phyloP scores from a whole-genome alignment of 2,329 filamentous ascomycete species.

The Cytospora schulzeri region DNA sequence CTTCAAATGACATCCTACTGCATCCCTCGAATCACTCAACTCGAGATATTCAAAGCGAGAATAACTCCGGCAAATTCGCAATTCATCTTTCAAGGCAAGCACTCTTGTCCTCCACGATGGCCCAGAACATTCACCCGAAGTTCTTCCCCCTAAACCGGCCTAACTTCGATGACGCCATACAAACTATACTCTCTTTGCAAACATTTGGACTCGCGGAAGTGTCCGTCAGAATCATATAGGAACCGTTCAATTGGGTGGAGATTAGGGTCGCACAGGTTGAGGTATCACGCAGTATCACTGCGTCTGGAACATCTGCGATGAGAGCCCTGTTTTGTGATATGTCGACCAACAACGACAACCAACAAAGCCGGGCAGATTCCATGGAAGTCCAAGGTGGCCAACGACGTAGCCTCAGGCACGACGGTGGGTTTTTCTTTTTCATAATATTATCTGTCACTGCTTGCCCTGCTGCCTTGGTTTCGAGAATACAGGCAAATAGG shows the following conservation, averaged over 20 bases:
- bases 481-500: background rate
- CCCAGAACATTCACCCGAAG: background rate
- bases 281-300: background rate
- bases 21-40: background rate
- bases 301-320: background rate
- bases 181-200: conserved; percentile 1
- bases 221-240: conserved; percentile 6
- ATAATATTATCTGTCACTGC: background rate
- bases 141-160: conserved; percentile 3
- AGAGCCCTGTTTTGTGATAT: background rate
- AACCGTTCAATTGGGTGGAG: conserved; percentile 20
- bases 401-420: background rate
- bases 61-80: background rate
- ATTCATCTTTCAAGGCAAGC: background rate
- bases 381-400: background rate
- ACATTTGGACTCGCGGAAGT: conserved; percentile 10
- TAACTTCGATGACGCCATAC: conserved; percentile 24
- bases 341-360: background rate
- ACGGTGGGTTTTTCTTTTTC: background rate
- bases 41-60: background rate
- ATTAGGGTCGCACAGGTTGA: background rate
- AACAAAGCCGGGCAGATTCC: background rate
- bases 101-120: background rate
- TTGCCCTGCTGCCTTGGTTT: background rate
- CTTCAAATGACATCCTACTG: background rate